These are phyloP conservation scores for Candida ulmi DNA, from an alignment of 805 yeast species.

Conservation along the genomic window DNA sequence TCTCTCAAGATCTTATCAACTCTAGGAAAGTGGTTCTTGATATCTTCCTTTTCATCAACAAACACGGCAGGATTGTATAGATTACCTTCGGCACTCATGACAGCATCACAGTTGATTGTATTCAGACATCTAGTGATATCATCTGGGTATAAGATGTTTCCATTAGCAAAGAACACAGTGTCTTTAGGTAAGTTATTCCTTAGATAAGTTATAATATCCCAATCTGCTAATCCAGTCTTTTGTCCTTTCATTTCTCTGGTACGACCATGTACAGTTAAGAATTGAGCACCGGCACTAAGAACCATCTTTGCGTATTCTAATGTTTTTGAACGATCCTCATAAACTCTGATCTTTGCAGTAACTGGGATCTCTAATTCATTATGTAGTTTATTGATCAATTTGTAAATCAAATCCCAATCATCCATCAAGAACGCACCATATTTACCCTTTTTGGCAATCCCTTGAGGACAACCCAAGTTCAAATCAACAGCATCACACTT, in stretches of 20 bases:
- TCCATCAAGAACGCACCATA: conserved; percentile 97
- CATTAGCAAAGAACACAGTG: conserved; percentile 90
- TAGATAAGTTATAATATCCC: conserved; percentile 71
- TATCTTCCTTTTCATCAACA: conserved; percentile 40
- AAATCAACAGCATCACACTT: conserved; percentile 94
- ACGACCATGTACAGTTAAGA: conserved; percentile 91
- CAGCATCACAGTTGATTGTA: conserved; percentile 73
- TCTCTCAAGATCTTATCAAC: conserved; percentile 81
- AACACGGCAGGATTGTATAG: conserved; percentile 91
- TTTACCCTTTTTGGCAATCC: conserved; percentile 90
- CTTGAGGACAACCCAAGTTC: conserved; percentile 97
- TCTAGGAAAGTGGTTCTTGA: conserved; percentile 71
- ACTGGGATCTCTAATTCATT: conserved; percentile 77
- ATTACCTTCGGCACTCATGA: conserved; percentile 97
- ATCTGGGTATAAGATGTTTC: conserved; percentile 86
- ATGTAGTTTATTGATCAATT: conserved; percentile 68
- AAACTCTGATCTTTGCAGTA: conserved; percentile 92
- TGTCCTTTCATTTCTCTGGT: conserved; percentile 98
- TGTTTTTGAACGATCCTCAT: conserved; percentile 76
- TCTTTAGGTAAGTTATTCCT: conserved; percentile 72
- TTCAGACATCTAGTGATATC: conserved; percentile 69
- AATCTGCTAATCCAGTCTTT: conserved; percentile 90
- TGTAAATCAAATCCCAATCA: conserved; percentile 82
- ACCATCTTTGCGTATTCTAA: conserved; percentile 86
- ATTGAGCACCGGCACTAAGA: conserved; percentile 90